Base-by-base conservation (phyloP, 1,139 yeast species). In the Candida sanyaensis region DNA sequence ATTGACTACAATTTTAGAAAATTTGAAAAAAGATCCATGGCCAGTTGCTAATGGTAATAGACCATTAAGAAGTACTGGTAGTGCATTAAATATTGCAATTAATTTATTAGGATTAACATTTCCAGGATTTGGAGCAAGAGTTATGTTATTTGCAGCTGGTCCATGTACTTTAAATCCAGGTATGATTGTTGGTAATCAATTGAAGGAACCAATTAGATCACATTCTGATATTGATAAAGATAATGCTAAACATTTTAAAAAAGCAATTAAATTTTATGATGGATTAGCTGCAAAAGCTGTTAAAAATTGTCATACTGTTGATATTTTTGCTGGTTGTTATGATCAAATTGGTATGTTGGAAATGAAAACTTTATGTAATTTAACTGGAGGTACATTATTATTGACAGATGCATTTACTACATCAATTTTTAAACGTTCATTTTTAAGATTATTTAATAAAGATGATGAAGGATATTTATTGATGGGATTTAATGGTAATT, bases 281-380 rank as follows among this genome's bases (percentile, higher is more conserved):
- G 75, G 78, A 28, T 67, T 93, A 45, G 89, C 96, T 36, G 81
- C 84, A 47, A 87, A 88, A 57, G 75, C 73, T 38, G 80, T 78
- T 48, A 80, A 82, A 47, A 88, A 89, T 64, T 89, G 95, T 26
- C 97, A 91, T 63, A 83, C 95, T 24, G 84, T 93, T 47, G 99
- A 93, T 69, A 83, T 93, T 45, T 92, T 91, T 71, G 98, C 96
- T 36, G 99, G 99, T 51, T 91, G 97, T 71, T 92, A 91, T 65
- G 99, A 93, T 71, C 99, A 93, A 76, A 88, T 92, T 55, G 99
- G 99, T 66, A 86, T 93, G 81, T 86, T 88, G 59, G 99, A 93
- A 74, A 93, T 93, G 98, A 89, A 90, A 69, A 80, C 88, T 51
- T 75, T 95, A 60, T 81, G 96, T 51, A 89, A 90, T 71, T 77